phyloP scores from a whole-genome alignment of 2,329 filamentous ascomycete species.

The Cytospora piceicola region DNA sequence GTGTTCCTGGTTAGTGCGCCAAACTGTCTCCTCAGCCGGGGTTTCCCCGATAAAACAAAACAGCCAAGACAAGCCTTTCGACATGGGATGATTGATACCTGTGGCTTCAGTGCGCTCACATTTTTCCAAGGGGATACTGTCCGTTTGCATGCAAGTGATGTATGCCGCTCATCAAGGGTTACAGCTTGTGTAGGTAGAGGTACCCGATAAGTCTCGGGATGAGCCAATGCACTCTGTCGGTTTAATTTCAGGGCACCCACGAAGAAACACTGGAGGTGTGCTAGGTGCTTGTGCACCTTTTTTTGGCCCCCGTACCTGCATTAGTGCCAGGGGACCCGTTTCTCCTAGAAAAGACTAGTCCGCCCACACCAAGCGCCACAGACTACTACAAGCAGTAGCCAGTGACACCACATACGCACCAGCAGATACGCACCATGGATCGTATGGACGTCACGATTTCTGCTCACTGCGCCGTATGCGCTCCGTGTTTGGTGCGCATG shows the following conservation, averaged over 20 bases:
- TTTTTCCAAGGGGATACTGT: background rate
- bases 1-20: background rate
- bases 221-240: conserved; percentile 20
- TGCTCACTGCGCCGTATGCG: background rate
- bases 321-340: conserved; percentile 32
- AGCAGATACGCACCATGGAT: background rate
- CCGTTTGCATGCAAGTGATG: background rate
- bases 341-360: conserved; percentile 30
- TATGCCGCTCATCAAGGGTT: background rate
- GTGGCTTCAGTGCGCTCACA: background rate
- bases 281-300: conserved; percentile 21
- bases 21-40: background rate
- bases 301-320: conserved; percentile 29
- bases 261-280: conserved; percentile 12
- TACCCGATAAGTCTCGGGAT: conserved; percentile 4
- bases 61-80: background rate
- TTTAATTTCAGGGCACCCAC: conserved; percentile 7
- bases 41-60: background rate
- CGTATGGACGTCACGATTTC: conserved; percentile 6
- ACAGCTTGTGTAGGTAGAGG: conserved; percentile 1
- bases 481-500: background rate
- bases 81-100: background rate
- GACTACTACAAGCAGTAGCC: background rate
- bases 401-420: background rate
- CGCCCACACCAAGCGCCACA: conserved; percentile 26